Conservation (phyloP, 2,329 filamentous ascomycete species). For the Fusarium proliferatum region DNA sequence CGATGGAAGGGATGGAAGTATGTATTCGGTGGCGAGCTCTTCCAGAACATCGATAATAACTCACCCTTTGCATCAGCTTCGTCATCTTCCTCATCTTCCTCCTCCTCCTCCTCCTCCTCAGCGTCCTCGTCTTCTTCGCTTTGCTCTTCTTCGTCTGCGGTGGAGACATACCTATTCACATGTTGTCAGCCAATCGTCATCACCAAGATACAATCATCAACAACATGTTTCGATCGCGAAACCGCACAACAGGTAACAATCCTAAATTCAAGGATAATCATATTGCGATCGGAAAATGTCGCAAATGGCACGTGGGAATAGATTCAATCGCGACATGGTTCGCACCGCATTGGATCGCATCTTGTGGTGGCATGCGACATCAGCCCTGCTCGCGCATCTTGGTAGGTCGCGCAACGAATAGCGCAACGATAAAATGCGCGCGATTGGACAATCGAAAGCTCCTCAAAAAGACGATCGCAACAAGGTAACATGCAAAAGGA, state of each 20-base stretch:
- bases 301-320: background rate
- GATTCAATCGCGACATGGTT: background rate
- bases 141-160: conserved; percentile 56
- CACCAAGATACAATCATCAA: background rate
- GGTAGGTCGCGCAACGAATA: conserved; percentile 29
- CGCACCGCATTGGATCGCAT: conserved; percentile 11
- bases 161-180: conserved; percentile 49
- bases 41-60: conserved; percentile 41
- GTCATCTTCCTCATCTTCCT: conserved; percentile 50
- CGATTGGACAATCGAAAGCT: conserved; percentile 22
- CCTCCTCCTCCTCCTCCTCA: conserved; percentile 48
- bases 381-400: conserved; percentile 32
- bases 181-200: conserved; percentile 29
- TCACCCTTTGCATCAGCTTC: conserved; percentile 50
- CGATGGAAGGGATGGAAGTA: background rate
- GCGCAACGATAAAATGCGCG: conserved; percentile 13
- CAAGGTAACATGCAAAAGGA: conserved; percentile 1
- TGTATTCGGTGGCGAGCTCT: conserved; percentile 2
- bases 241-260: background rate
- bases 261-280: background rate
- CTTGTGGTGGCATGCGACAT: conserved; percentile 34
- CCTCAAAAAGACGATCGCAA: conserved; percentile 7
- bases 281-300: background rate
- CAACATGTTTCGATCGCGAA: background rate
- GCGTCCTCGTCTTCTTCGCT: conserved; percentile 55